phyloP scores from a whole-genome alignment of 148 eudicot genomes.

The Persicaria tinctoria region DNA sequence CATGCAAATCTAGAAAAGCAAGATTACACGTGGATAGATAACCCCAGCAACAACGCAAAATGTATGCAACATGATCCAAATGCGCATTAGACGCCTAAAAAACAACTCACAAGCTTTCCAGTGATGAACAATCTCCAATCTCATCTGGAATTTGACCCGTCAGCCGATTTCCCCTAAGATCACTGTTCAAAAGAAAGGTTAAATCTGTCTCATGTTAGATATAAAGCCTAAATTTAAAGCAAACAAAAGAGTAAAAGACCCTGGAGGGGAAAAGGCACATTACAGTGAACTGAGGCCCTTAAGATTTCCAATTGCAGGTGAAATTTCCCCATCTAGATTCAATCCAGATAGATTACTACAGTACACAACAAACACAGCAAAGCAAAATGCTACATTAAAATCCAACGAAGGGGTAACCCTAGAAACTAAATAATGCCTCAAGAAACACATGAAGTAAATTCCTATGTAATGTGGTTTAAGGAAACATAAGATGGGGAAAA shows the following conservation, averaged over 20 bases:
- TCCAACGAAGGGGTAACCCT: neutral
- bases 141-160: slow-evolving; percentile 98
- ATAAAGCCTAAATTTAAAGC: neutral
- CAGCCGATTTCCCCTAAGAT: slow-evolving; percentile 64
- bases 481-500: neutral
- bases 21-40: neutral
- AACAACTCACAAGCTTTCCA: slow-evolving; percentile 60
- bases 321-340: slow-evolving; percentile 94
- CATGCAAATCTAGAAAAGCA: neutral
- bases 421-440: neutral
- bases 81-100: neutral
- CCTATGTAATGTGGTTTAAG: neutral
- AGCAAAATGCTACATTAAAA: slow-evolving; percentile 11
- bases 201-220: neutral
- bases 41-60: neutral
- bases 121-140: slow-evolving; percentile 80
- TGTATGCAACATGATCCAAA: neutral
- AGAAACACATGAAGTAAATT: neutral
- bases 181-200: slow-evolving; percentile 41
- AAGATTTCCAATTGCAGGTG: slow-evolving; percentile 83
- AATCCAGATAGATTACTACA: slow-evolving; percentile 80
- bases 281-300: slow-evolving; percentile 68
- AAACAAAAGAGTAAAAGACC: neutral
- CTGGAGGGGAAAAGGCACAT: slow-evolving; percentile 1
- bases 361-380: slow-evolving; percentile 19